These are phyloP conservation scores for Massariosphaeria phaeospora DNA, from an alignment of 495 filamentous ascomycete species.

Conservation along the genomic window DNA sequence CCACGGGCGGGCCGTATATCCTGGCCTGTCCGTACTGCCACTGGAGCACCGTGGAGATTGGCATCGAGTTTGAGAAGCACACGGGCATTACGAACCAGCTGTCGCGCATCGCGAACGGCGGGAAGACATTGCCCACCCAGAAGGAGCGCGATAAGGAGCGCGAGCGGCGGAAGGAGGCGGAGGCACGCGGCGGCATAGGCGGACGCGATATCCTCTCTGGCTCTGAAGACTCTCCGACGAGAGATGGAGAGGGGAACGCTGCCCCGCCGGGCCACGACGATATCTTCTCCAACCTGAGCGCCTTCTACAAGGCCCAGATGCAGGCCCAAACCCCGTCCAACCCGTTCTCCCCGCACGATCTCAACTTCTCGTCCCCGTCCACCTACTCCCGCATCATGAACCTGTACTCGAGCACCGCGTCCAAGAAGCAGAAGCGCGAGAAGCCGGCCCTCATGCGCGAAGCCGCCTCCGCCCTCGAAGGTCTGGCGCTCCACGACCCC, in stretches of 20 bases:
- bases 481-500: constrained; percentile 53
- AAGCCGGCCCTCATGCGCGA: constrained; percentile 72
- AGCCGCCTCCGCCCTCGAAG: constrained; percentile 62
- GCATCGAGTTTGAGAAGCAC: constrained; percentile 81
- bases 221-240: constrained; percentile 16
- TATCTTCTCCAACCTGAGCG: constrained; percentile 36
- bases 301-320: constrained; percentile 56
- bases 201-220: constrained; percentile 10
- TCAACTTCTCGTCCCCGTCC: constrained; percentile 70
- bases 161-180: constrained; percentile 26
- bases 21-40: constrained; percentile 82
- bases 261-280: constrained; percentile 47
- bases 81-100: constrained; percentile 82
- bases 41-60: constrained; percentile 86
- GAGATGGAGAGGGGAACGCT: constrained; percentile 38
- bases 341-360: constrained; percentile 42
- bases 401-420: constrained; percentile 66
- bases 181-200: constrained; percentile 2
- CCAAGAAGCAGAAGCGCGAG: constrained; percentile 60
- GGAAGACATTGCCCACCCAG: constrained; percentile 41
- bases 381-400: constrained; percentile 85
- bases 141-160: constrained; percentile 41
- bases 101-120: constrained; percentile 52
- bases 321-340: constrained; percentile 51
- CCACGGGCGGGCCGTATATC: constrained; percentile 56